A percentile compares a stretch with the other conserved stretches of the same genome.
Evolutionary conservation across 805 yeast species (phyloP).

Genomic region (Candida verbasci): DNA sequence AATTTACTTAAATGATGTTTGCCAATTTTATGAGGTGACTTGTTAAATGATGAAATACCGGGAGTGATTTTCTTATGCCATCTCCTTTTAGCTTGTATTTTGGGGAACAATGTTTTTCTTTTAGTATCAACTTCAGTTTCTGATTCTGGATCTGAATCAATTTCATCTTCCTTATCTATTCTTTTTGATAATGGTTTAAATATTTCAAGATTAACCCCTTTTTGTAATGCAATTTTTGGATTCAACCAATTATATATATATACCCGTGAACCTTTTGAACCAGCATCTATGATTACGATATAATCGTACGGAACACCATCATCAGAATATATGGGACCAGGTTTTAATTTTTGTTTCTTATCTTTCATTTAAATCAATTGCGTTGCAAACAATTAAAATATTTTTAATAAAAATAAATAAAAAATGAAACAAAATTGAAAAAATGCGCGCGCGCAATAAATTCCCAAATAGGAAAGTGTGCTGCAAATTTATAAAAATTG

Average conservation of each 20-base stretch:
- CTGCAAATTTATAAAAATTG: too few species aligned
- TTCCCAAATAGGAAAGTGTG: too few species aligned
- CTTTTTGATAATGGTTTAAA: conserved; percentile 9
- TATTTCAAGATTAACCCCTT: conserved; percentile 14
- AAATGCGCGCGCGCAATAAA: too few species aligned
- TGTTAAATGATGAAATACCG: conserved; percentile 50
- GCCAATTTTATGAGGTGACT: conserved; percentile 47
- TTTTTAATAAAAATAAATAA: too few species aligned
- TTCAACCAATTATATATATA: conserved; percentile 55
- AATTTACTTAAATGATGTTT: conserved; percentile 47
- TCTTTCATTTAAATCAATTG: conserved; percentile 1
- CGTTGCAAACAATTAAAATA: too few species aligned
- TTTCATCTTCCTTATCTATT: conserved; percentile 1
- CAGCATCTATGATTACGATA: conserved; percentile 59
- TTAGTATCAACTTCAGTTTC: too few species aligned
- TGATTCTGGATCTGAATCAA: conserved; percentile 2
- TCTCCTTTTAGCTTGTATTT: conserved; percentile 26
- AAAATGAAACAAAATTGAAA: too few species aligned
- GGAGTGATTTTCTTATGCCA: conserved; percentile 55
- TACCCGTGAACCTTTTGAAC: conserved; percentile 62
- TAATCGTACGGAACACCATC: conserved; percentile 54
- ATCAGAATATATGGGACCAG: conserved; percentile 34
- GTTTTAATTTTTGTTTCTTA: conserved; percentile 5
- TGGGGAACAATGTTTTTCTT: conserved; percentile 21
- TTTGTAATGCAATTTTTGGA: conserved; percentile 25